Evolutionary conservation across 2,329 filamentous ascomycete species (phyloP).

Genomic region (Penicillium hordei): DNA sequence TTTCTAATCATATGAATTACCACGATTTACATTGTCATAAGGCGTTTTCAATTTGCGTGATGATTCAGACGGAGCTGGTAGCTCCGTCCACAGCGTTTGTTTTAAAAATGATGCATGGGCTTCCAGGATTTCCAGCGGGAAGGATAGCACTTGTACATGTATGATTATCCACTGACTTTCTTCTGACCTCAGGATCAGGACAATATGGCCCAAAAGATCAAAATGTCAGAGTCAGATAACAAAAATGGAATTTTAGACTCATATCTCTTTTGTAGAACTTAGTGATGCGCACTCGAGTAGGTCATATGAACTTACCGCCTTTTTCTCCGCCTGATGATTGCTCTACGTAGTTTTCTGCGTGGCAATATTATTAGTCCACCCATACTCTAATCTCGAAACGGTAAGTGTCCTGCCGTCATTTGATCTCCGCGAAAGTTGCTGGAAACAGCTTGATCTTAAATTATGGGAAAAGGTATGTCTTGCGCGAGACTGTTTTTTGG

Average conservation of each 20-base stretch:
- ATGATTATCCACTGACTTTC: conserved; percentile 5
- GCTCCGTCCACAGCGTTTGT: conserved; percentile 13
- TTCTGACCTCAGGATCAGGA: neutral
- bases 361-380: neutral
- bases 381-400: conserved; percentile 2
- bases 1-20: conserved; percentile 6
- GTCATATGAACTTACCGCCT: neutral
- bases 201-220: neutral
- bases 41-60: conserved; percentile 14
- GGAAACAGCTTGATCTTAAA: conserved; percentile 2
- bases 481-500: neutral
- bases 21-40: conserved; percentile 12
- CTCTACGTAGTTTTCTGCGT: neutral
- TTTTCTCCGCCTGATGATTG: neutral
- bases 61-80: conserved; percentile 2
- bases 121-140: neutral
- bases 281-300: neutral
- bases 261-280: neutral
- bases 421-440: conserved; percentile 5
- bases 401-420: conserved; percentile 15
- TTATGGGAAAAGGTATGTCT: conserved; percentile 41
- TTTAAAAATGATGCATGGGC: conserved; percentile 2
- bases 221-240: neutral
- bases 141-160: conserved; percentile 9
- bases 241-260: neutral